phyloP scores from a whole-genome alignment of 2,329 filamentous ascomycete species.

The Colletotrichum musae region DNA sequence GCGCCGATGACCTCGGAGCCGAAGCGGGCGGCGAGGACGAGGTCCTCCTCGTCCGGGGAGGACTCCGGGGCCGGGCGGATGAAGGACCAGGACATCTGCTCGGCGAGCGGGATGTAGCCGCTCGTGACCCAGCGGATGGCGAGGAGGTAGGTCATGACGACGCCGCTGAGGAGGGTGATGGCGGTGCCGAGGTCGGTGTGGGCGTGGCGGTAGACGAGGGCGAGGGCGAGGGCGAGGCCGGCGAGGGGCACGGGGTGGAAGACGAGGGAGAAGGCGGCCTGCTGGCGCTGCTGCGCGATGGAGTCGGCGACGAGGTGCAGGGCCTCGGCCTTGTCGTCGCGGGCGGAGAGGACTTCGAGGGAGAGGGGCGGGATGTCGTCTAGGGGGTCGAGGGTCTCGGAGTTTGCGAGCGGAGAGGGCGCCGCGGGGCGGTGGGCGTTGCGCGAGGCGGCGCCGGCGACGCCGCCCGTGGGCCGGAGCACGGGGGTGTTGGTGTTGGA shows the following conservation, averaged over 20 bases:
- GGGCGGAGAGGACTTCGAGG: slow-evolving; percentile 68
- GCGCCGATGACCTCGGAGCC: slow-evolving; percentile 80
- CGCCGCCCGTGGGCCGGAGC: slow-evolving; percentile 61
- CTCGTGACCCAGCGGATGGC: slow-evolving; percentile 72
- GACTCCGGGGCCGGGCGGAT: slow-evolving; percentile 57
- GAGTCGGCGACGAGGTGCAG: slow-evolving; percentile 84
- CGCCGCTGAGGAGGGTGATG: slow-evolving; percentile 70
- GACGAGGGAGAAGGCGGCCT: slow-evolving; percentile 74
- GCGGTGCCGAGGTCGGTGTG: slow-evolving; percentile 69
- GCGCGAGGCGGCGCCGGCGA: slow-evolving; percentile 32
- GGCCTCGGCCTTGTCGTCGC: slow-evolving; percentile 75
- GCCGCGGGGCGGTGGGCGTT: slow-evolving; percentile 54
- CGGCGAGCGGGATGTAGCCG: slow-evolving; percentile 75
- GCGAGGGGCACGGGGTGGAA: slow-evolving; percentile 72
- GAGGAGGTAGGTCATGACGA: slow-evolving; percentile 75
- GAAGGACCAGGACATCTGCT: slow-evolving; percentile 74
- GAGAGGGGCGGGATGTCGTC: slow-evolving; percentile 75
- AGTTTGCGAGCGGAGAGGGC: slow-evolving; percentile 55
- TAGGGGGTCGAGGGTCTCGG: slow-evolving; percentile 55
- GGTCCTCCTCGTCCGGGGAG: slow-evolving; percentile 61
- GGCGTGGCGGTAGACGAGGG: slow-evolving; percentile 61
- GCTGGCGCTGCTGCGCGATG: slow-evolving; percentile 84
- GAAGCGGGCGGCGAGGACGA: slow-evolving; percentile 76
- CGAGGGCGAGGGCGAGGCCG: slow-evolving; percentile 60
- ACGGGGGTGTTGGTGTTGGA: slow-evolving; percentile 77